A percentile compares a stretch with the other conserved stretches of the same genome.
Conservation (phyloP, 202 grass and related monocot species). For the Digitaria exilis region DNA sequence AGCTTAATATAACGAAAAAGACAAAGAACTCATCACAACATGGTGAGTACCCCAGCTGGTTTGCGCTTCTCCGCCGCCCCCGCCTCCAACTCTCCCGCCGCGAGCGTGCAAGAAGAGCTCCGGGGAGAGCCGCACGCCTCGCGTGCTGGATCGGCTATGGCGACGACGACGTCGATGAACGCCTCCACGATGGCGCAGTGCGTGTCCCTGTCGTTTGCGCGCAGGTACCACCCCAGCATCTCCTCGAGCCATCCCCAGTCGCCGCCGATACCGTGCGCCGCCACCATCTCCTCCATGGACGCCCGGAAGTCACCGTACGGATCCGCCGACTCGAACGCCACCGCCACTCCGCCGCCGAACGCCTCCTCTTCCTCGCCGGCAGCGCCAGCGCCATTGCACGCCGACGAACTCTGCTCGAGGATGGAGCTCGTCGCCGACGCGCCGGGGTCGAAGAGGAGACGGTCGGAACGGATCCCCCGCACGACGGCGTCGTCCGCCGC, state of each 20-base stretch:
- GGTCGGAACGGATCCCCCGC: constrained; percentile 55
- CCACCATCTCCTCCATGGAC: constrained; percentile 86
- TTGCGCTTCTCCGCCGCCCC: constrained; percentile 19
- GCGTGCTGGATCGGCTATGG: constrained; percentile 48
- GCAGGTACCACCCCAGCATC: constrained; percentile 86
- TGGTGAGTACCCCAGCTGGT: neutral
- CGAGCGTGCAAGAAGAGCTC: constrained; percentile 36
- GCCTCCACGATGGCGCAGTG: constrained; percentile 69
- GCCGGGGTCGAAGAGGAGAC: constrained; percentile 71
- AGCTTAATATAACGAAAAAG: neutral
- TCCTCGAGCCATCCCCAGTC: constrained; percentile 74
- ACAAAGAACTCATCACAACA: neutral
- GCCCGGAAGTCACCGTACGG: constrained; percentile 76
- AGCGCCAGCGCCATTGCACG: too few species aligned
- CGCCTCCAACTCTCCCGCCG: constrained; percentile 29
- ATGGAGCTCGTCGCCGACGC: constrained; percentile 62
- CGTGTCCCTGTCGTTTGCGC: constrained; percentile 56
- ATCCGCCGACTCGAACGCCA: constrained; percentile 74
- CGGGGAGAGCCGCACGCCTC: constrained; percentile 28
- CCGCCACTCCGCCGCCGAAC: constrained; percentile 56
- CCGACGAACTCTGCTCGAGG: constrained; percentile 38
- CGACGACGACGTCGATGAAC: constrained; percentile 79
- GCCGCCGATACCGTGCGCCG: constrained; percentile 53
- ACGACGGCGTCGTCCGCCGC: constrained; percentile 50
- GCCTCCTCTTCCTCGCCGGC: neutral